These are phyloP conservation scores for Fusarium brevicatenulatum DNA, from an alignment of 2,329 filamentous ascomycete genomes.

Conservation along the genomic window DNA sequence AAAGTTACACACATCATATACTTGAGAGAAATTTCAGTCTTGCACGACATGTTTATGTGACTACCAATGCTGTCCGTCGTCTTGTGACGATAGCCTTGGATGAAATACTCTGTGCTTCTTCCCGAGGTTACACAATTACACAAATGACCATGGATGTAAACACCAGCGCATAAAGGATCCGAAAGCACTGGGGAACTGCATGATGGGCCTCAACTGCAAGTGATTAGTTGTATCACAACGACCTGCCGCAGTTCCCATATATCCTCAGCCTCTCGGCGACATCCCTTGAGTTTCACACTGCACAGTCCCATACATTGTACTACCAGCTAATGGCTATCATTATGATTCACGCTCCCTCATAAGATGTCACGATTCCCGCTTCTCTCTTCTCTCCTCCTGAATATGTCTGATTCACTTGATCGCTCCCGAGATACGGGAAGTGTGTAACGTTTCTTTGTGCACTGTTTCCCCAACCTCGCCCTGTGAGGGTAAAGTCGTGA, in stretches of 20 bases:
- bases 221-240: background rate
- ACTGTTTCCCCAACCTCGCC: background rate
- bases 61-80: background rate
- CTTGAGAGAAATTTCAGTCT: background rate
- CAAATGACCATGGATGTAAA: background rate
- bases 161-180: background rate
- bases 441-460: slow-evolving; percentile 7
- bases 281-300: background rate
- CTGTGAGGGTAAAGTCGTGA: background rate
- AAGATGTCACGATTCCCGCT: background rate
- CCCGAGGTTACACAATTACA: background rate
- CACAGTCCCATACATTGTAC: background rate
- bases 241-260: background rate
- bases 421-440: background rate
- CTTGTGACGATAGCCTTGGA: background rate
- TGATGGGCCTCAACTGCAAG: background rate
- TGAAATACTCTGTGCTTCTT: background rate
- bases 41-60: background rate
- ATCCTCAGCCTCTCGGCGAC: background rate
- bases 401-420: background rate
- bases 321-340: background rate
- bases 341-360: background rate
- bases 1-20: background rate
- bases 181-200: background rate
- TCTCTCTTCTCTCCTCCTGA: background rate